Conservation (phyloP, 768 basidiomycete species). For the Russula virescens region DNA sequence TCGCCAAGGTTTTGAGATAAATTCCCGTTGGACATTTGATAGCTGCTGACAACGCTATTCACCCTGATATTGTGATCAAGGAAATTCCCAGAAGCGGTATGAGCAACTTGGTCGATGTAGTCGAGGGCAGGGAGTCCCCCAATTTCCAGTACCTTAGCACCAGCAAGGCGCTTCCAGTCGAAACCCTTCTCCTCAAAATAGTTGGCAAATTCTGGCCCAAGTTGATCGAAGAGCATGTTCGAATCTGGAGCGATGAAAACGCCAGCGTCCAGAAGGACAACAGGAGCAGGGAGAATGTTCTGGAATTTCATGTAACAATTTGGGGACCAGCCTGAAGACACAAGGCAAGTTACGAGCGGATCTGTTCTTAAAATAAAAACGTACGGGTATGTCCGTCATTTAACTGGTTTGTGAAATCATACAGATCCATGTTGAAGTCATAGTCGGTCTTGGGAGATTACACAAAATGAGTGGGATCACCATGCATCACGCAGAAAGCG, state of each 20-base stretch:
- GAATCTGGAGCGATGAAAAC: slow-evolving; percentile 53
- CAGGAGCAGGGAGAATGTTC: slow-evolving; percentile 53
- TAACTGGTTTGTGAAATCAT: slow-evolving; percentile 48
- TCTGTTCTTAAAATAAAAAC: slow-evolving; percentile 15
- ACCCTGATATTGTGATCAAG: slow-evolving; percentile 58
- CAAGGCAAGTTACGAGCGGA: neutral
- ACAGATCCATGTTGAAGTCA: slow-evolving; percentile 56
- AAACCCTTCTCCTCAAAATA: slow-evolving; percentile 43
- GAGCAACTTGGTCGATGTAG: slow-evolving; percentile 53
- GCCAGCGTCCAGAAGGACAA: slow-evolving; percentile 24
- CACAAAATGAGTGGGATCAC: neutral
- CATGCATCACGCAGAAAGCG: neutral
- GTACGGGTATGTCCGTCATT: slow-evolving; percentile 64
- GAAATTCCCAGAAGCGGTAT: slow-evolving; percentile 55
- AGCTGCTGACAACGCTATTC: slow-evolving; percentile 57
- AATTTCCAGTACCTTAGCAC: slow-evolving; percentile 50
- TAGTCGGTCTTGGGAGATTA: slow-evolving; percentile 47
- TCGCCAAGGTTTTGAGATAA: slow-evolving; percentile 56
- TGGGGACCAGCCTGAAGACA: slow-evolving; percentile 50
- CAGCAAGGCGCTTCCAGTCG: slow-evolving; percentile 56
- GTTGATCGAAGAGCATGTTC: slow-evolving; percentile 43
- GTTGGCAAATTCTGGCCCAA: slow-evolving; percentile 42
- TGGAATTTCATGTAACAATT: slow-evolving; percentile 41
- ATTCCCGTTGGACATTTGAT: slow-evolving; percentile 36
- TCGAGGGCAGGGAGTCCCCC: slow-evolving; percentile 47